Base-by-base conservation (phyloP, 768 basidiomycete species). In the Trametes maxima region DNA sequence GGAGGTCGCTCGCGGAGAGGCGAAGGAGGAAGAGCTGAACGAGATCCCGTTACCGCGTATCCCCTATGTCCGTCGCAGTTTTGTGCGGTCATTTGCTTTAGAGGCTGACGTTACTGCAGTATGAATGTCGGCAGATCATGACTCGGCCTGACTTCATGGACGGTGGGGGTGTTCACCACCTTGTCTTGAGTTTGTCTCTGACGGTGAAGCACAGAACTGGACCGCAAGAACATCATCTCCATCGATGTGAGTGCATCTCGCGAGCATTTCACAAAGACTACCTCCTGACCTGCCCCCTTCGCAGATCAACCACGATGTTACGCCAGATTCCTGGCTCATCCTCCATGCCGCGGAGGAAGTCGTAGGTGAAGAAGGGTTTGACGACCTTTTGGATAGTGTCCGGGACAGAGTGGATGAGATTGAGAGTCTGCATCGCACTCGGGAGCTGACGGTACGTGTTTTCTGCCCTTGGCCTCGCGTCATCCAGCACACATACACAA, bases 101-200 rank as follows among this genome's bases (percentile, higher is more conserved):
- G 14, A 56, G 36, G 36, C 44, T 63, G 48, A 56, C 22, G 33
- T 17, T 25, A 24, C 36, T 59, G 64, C 82, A 79, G 86, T 87
- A 86, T 77, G 82, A 80, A 65, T 89, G 88, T 72, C 80, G 89
- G 39, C 83, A 89, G 70, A 87, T 94, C 52, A 92, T 90, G 93
- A 92, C 92, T 3, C 78, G 92, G 16, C 79, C 90, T 0, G 92
- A 95, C 73, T 95, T 90, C 70, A 73, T 95, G 66, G 89, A 88
- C 72, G 84, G 89, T 90, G 51, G 50, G 79, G 72, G 36, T 37
- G 2, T 22, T 16, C 12, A 33, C 28, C 28, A 8, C 14, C 1
- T 40, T 12, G 2, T 10, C 16, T 39, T 36, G 24, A 8, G n/a
- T 10, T 6, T 8, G 5, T 17, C n/a, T 39, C 51, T 22, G 13